Base-by-base conservation (phyloP, 2,329 filamentous ascomycete genomes). In the Sporothrix curviconia region DNA sequence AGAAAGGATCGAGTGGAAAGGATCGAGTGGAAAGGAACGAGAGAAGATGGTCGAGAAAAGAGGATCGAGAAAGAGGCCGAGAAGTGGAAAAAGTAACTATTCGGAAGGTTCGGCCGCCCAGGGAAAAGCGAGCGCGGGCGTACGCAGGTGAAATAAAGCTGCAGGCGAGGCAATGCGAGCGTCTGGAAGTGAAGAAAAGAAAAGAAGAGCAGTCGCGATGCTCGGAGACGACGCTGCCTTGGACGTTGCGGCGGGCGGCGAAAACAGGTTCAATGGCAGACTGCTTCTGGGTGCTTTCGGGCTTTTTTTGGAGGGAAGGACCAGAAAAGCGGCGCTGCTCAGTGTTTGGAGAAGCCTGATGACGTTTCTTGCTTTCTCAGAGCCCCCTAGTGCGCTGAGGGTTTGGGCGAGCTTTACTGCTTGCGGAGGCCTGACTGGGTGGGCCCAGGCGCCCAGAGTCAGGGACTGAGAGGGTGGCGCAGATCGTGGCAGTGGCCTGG, bases 401-500 rank as follows among this genome's bases (percentile, higher is more conserved):
- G 44, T 30, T 47, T 12, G 12, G 28, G 28, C 34, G 44, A 25
- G 44, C 46, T 50, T 32, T 50, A 22, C 46, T 50, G 3, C 19
- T 37, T 50, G 46, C 46, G 46, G 46, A 19, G 44, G n/a, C 15
- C 24, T 28, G 42, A 4, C 22, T n/a, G 25, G 30, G 42, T 46
- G 42, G 42, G 42, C n/a, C 42, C 4, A 19, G 17, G 37, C n/a
- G 37, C 12, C 37, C 22, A 17, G n/a, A 7, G 15, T 40, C 22
- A 17, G 17, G 19, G 22, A 24, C 49, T 40, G 39, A 25, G 22
- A 51, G 32, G 30, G 57, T 55, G 57, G 57, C 51, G 57, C 51
- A 58, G 57, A 42, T 30, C 36, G 56, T 58, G 56, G 50, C 49
- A 54, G 50, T 57, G 56, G 50, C n/a, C n/a, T n/a, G n/a, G 40